Base-by-base conservation (phyloP, 371 early-diverging fungal species). In the Umbelopsis sp. region DNA sequence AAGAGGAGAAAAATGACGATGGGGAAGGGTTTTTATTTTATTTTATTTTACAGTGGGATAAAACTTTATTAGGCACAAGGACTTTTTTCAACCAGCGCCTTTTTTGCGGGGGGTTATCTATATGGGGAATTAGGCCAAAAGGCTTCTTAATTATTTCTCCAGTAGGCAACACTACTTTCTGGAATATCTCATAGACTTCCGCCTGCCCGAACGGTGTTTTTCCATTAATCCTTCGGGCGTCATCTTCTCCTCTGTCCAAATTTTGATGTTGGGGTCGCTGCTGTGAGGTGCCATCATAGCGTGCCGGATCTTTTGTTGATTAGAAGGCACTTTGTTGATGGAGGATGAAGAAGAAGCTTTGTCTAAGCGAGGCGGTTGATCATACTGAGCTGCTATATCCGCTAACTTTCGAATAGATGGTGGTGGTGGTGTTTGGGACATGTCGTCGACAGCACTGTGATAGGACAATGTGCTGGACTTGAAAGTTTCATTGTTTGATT, bases 211-310 rank as follows among this genome's bases (percentile, higher is more conserved):
- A 57, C 57, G 32, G 35, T 35, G 57, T 29, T 57, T 29, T 29
- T 29, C 57, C 57, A 57, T 57, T 14, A 57, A 16, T 29, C 29
- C 57, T 57, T 57, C 57, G 6, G 57, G 57, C 11, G 57, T 57
- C 35, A 57, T 57, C 35, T n/a, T 57, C 57, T 57, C 57, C 18
- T 57, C 57, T 18, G 57, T 57, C 57, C 57, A 57, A 11, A 57
- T 57, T 16, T 32, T 57, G 57, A 57, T 35, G 18, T 57, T 57
- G 35, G 57, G 57, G 11, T 25, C 57, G 29, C 16, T 35, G 35
- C 29, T 25, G 29, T 14, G 22, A 6, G 57, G 57, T 18, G 57
- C 57, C 57, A 57, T 57, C 57, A 57, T 57, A 11, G 57, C 57
- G 57, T 57, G 29, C 35, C 57, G 37, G 18, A 57, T 57, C 32